Evolutionary conservation across 495 filamentous ascomycete species (phyloP), one percentile per base, ranked within the genome.

Genomic region (Tetracladium marchalianum): DNA sequence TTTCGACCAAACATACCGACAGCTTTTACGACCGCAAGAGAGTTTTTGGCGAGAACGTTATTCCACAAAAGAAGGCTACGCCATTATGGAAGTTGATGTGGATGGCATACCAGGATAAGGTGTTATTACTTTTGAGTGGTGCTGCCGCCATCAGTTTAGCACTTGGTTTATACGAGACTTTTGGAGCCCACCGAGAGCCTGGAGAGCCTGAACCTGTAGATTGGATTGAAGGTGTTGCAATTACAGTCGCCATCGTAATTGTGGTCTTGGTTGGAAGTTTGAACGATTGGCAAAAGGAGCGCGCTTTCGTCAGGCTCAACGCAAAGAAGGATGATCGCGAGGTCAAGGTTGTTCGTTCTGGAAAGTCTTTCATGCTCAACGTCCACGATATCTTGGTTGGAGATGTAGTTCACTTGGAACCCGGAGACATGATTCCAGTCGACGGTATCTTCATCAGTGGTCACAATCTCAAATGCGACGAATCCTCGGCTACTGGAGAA

Each of bases 41-140:
- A 35, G 68, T 87, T 15, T 90, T 75, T 62, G 68, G 70, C 41
- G 75, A 85, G 54, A 90, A 90, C 51, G 61, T 74, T 39, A 58
- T 90, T n/a, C 85, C 85, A 0, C 72, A 71, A 45, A 81, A 84
- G 55, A 82, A 87, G 52, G 73, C 79, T 22, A 81, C 83, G 40
- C 76, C 69, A 33, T 73, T 90, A 43, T 68, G 82, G 50, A 71
- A 78, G 51, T 53, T 89, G 31, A 78, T 87, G 53, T 90, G 84
- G 85, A 77, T 81, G 54, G 82, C 84, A 9, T 87, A 85, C 56
- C 85, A 90, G 54, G 85, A 90, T 63, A 85, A 85, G 46, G 82
- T 90, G 16, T 69, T 90, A 39, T 80, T 90, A 37, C 63, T 94
- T 5, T 66, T 95, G 48, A 83, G 81, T 1, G 65, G 80, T 37